Percentiles rank a stretch among this genome's conserved stretches.
Conservation (phyloP, 192 early-diverging fungal species). For the Kappamyces sp. region DNA sequence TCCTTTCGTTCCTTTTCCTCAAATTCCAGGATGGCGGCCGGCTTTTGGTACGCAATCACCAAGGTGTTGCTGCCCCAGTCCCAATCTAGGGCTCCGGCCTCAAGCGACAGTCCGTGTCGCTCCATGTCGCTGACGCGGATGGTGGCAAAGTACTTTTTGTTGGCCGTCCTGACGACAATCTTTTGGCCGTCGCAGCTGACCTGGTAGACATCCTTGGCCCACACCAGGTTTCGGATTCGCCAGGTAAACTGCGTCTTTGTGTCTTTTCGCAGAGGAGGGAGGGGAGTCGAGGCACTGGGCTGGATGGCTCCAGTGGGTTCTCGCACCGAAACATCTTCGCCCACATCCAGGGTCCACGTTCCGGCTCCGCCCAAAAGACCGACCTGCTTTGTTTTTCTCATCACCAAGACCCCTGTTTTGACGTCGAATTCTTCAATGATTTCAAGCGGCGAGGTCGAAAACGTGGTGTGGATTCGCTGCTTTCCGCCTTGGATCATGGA, state of each 20-base stretch:
- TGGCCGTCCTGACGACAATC: conserved; percentile 26
- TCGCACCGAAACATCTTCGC: conserved; percentile 10
- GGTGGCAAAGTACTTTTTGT: conserved; percentile 29
- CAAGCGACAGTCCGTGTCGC: conserved; percentile 1
- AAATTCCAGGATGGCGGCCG: conserved; percentile 12
- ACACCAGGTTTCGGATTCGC: conserved; percentile 27
- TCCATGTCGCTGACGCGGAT: conserved; percentile 18
- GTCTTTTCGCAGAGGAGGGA: conserved; percentile 16
- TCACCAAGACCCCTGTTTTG: conserved; percentile 8
- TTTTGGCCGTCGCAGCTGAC: conserved; percentile 12
- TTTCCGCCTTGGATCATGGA: conserved; percentile 1
- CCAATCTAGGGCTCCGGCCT: not conserved
- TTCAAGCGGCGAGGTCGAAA: not conserved
- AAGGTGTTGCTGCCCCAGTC: conserved; percentile 18
- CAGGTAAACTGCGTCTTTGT: conserved; percentile 19
- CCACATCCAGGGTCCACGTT: conserved; percentile 20
- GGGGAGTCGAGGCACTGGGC: not conserved
- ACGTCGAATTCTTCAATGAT: conserved; percentile 22
- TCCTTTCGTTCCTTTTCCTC: conserved; percentile 14
- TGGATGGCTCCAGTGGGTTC: not conserved
- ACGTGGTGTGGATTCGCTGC: conserved; percentile 5
- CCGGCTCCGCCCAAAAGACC: conserved; percentile 8
- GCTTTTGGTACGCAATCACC: conserved; percentile 18
- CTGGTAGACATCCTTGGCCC: conserved; percentile 12
- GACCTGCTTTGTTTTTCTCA: conserved; percentile 14